Conservation (phyloP, 495 filamentous ascomycete genomes). For the Penicillium antarcticum region DNA sequence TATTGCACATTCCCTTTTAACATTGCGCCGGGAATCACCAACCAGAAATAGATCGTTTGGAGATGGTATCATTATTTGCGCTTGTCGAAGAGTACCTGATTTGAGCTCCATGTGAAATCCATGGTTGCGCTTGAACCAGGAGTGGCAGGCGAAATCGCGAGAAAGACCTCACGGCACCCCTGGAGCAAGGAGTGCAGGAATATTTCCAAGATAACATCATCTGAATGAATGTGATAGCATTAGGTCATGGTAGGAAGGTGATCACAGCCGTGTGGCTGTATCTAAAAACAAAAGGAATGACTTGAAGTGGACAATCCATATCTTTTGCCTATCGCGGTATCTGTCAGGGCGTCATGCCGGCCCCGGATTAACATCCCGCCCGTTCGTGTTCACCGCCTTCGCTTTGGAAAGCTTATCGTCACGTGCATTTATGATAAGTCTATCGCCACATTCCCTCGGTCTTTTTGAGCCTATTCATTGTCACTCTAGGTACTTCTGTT, state of each 20-base stretch:
- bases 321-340: constrained; percentile 31
- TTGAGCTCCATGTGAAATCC: not conserved
- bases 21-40: not conserved
- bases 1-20: constrained; percentile 1
- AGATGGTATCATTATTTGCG: constrained; percentile 15
- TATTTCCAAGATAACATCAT: constrained; percentile 30
- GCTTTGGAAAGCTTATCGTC: not conserved
- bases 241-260: constrained; percentile 25
- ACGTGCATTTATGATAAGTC: constrained; percentile 11
- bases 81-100: constrained; percentile 24
- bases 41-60: constrained; percentile 36
- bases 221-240: not conserved
- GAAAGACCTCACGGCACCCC: constrained; percentile 31
- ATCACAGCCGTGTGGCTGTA: constrained; percentile 13
- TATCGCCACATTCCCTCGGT: not conserved
- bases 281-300: not conserved
- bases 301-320: not conserved
- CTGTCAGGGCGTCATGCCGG: constrained; percentile 22
- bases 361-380: constrained; percentile 13
- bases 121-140: constrained; percentile 15
- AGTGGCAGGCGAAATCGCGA: constrained; percentile 24
- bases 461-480: too few relatives aligned
- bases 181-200: constrained; percentile 32
- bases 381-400: constrained; percentile 22
- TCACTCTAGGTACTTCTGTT: too few relatives aligned